A percentile compares a stretch with the other conserved stretches of the same genome.
These are phyloP conservation scores for Peronospora tabacina DNA, from an alignment of 352 stramenopile genomes.

Conservation along the genomic window DNA sequence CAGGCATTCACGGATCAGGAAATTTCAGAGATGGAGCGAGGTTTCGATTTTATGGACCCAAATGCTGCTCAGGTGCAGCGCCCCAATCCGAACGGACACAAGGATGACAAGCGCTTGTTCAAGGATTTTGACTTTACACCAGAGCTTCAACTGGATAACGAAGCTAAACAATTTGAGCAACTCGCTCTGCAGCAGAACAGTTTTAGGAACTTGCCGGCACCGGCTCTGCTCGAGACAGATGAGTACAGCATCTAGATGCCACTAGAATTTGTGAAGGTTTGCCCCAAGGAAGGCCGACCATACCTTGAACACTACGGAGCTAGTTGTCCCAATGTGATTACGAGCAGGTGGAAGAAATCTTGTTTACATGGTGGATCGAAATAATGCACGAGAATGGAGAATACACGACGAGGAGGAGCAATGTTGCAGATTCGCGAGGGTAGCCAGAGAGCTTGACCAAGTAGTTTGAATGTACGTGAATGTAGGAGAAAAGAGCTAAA, in stretches of 20 bases:
- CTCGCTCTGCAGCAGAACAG: conserved; percentile 75
- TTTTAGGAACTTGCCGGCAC: conserved; percentile 70
- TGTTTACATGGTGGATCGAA: conserved; percentile 10
- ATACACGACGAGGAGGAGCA: conserved; percentile 8
- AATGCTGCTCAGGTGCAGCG: conserved; percentile 59
- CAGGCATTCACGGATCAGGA: conserved; percentile 82
- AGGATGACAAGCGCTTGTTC: conserved; percentile 73
- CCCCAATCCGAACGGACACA: conserved; percentile 39
- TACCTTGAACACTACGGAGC: conserved; percentile 6
- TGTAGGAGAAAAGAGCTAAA: conserved; percentile 19
- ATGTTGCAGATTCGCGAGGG: conserved; percentile 16
- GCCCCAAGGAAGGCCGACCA: conserved; percentile 26
- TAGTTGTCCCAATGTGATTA: neutral
- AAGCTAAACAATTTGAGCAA: conserved; percentile 83
- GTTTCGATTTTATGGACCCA: conserved; percentile 55
- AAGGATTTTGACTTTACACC: conserved; percentile 85
- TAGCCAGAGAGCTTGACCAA: conserved; percentile 21
- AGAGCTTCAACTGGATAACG: conserved; percentile 68
- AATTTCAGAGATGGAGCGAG: conserved; percentile 81
- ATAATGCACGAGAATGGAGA: conserved; percentile 7
- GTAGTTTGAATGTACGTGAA: conserved; percentile 26
- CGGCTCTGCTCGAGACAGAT: conserved; percentile 62
- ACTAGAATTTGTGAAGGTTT: conserved; percentile 11
- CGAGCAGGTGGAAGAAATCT: conserved; percentile 6
- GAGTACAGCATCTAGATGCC: conserved; percentile 73